These are phyloP conservation scores for Colletotrichum cuscutae DNA, from an alignment of 2,329 filamentous ascomycete genomes.

Conservation along the genomic window DNA sequence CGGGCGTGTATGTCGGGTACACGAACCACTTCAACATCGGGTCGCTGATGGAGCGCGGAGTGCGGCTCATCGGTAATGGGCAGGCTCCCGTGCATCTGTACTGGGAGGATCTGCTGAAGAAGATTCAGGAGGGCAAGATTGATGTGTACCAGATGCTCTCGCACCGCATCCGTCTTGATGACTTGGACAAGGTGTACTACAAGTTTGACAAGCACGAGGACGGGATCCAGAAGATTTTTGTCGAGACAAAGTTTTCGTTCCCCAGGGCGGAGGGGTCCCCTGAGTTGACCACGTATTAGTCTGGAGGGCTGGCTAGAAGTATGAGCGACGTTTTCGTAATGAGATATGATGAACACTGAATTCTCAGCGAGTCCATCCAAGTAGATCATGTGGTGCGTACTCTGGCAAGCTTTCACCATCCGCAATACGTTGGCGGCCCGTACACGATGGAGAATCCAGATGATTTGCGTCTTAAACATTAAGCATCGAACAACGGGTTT, in stretches of 20 bases:
- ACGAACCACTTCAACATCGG: constrained; percentile 88
- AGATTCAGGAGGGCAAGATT: constrained; percentile 74
- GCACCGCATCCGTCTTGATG: constrained; percentile 80
- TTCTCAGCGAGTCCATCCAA: no score
- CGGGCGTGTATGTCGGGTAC: constrained; percentile 74
- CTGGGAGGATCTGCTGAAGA: constrained; percentile 79
- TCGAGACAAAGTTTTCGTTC: constrained; percentile 67
- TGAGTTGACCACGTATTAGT: constrained; percentile 52
- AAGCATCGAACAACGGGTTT: no score
- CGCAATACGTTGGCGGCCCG: no score
- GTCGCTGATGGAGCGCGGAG: constrained; percentile 86
- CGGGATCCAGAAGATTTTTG: constrained; percentile 83
- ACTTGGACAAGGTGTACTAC: constrained; percentile 74
- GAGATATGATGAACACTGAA: neutral
- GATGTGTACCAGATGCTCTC: constrained; percentile 84
- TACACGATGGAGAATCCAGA: no score
- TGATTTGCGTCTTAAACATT: no score
- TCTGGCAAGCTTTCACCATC: no score
- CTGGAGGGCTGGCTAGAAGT: no score
- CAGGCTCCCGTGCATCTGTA: constrained; percentile 83
- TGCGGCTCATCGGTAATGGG: constrained; percentile 77
- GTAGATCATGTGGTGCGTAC: no score
- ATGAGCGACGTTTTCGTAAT: neutral
- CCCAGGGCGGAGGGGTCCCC: constrained; percentile 57
- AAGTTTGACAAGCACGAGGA: constrained; percentile 72